phyloP scores from a whole-genome alignment of 176 grass and related monocot species.

The Olyra latifolia region DNA sequence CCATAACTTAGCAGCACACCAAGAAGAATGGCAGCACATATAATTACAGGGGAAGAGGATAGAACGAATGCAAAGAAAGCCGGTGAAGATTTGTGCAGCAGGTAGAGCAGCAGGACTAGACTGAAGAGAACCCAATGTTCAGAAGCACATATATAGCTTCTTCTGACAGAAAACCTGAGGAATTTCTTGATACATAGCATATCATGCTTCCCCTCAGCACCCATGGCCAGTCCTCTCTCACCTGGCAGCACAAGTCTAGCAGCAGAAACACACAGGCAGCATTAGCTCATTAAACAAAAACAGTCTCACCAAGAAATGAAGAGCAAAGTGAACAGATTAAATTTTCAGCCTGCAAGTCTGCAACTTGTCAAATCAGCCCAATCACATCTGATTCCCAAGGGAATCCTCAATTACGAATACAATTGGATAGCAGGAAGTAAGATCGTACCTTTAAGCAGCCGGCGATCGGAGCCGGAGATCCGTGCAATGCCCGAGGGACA shows the following conservation, averaged over 20 bases:
- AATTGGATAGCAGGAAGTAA: not conserved
- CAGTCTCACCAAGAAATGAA: not conserved
- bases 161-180: slow-evolving; percentile 43
- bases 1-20: slow-evolving; percentile 55
- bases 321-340: not conserved
- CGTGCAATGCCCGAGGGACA: not conserved
- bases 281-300: not conserved
- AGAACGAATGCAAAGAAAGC: slow-evolving; percentile 58
- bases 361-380: not conserved
- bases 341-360: not conserved
- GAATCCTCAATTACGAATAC: not conserved
- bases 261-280: not conserved
- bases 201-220: slow-evolving; percentile 10
- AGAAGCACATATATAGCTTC: slow-evolving; percentile 47
- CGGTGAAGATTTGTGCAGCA: slow-evolving; percentile 55
- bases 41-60: slow-evolving; percentile 54
- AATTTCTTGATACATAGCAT: slow-evolving; percentile 26
- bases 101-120: slow-evolving; percentile 45
- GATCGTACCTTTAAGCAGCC: slow-evolving; percentile 28
- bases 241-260: slow-evolving; percentile 1
- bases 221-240: slow-evolving; percentile 25
- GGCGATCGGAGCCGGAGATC: slow-evolving; percentile 34
- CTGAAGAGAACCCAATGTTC: slow-evolving; percentile 46
- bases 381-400: not conserved
- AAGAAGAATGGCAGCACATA: slow-evolving; percentile 73